Evolutionary conservation across 1,139 yeast genomes (phyloP).

Genomic region (Geotrichum bryndzae): DNA sequence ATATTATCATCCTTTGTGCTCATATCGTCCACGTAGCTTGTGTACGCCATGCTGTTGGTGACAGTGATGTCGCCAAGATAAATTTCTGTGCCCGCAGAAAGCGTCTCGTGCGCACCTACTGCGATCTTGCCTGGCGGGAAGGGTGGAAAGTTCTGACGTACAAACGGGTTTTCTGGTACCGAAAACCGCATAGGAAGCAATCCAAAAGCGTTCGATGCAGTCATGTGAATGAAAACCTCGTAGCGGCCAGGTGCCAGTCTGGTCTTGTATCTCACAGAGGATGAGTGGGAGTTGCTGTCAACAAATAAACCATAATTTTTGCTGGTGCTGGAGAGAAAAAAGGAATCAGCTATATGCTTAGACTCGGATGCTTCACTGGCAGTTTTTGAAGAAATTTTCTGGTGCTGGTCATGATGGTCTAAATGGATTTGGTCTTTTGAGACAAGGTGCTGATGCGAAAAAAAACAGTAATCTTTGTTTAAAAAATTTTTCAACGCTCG

Average conservation of each 20-base stretch:
- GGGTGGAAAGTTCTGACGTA: slow-evolving; percentile 13
- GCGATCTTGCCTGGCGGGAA: slow-evolving; percentile 13
- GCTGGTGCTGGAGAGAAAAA: not conserved
- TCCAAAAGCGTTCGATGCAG: slow-evolving; percentile 22
- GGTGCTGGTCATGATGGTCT: not conserved
- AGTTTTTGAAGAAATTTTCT: not conserved
- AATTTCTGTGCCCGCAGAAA: slow-evolving; percentile 5
- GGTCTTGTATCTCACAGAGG: slow-evolving; percentile 23
- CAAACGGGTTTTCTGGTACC: slow-evolving; percentile 14
- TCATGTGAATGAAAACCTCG: slow-evolving; percentile 24
- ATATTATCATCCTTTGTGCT: not conserved
- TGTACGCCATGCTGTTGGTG: slow-evolving; percentile 1
- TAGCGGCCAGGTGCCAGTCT: slow-evolving; percentile 27
- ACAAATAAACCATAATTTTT: not conserved
- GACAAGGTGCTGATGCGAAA: slow-evolving; percentile 10
- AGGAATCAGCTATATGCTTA: not conserved
- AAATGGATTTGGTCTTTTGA: not conserved
- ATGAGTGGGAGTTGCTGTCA: not conserved
- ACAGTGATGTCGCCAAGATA: slow-evolving; percentile 16
- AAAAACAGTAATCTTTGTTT: slow-evolving; percentile 15
- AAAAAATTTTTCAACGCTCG: slow-evolving; percentile 6
- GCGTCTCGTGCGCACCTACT: slow-evolving; percentile 10
- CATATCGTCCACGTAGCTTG: not conserved
- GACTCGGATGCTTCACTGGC: not conserved
- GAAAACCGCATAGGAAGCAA: slow-evolving; percentile 24